Evolutionary conservation across 805 yeast genomes (phyloP).

Genomic region (Candida coleopterorum): DNA sequence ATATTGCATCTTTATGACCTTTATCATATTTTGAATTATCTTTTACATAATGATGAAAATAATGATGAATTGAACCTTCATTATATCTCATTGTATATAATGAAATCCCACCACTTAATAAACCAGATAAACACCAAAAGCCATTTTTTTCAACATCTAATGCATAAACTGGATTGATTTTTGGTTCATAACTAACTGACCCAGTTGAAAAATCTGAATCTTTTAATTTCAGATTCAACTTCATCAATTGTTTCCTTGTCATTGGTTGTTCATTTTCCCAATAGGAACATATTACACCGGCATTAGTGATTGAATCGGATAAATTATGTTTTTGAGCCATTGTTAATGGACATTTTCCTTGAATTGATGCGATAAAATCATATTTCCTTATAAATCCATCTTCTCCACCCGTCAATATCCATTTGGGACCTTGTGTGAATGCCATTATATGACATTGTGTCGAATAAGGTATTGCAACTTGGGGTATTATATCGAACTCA

Average conservation of each 20-base stretch:
- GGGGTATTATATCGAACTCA: slow-evolving; percentile 70
- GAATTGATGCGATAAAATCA: slow-evolving; percentile 79
- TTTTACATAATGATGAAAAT: slow-evolving; percentile 43
- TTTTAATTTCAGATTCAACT: slow-evolving; percentile 32
- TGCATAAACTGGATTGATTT: slow-evolving; percentile 80
- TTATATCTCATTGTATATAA: slow-evolving; percentile 76
- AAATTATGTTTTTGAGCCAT: slow-evolving; percentile 87
- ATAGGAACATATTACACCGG: slow-evolving; percentile 77
- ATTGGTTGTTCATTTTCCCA: slow-evolving; percentile 97
- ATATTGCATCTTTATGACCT: slow-evolving; percentile 72
- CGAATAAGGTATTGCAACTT: slow-evolving; percentile 83
- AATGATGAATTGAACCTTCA: slow-evolving; percentile 79
- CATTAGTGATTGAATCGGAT: slow-evolving; percentile 70
- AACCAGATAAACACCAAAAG: slow-evolving; percentile 79
- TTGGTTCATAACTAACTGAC: slow-evolving; percentile 48
- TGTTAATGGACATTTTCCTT: slow-evolving; percentile 82
- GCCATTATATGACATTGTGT: slow-evolving; percentile 74
- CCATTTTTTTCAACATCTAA: slow-evolving; percentile 80
- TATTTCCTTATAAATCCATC: slow-evolving; percentile 91
- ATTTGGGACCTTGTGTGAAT: slow-evolving; percentile 73
- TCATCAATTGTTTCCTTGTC: slow-evolving; percentile 33
- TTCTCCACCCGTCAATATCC: slow-evolving; percentile 91
- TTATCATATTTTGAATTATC: slow-evolving; percentile 6
- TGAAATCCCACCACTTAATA: slow-evolving; percentile 79
- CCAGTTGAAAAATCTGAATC: slow-evolving; percentile 33